Base-by-base conservation (phyloP, 108 stramenopile genomes). In the Cafeteria roenbergensis region DNA sequence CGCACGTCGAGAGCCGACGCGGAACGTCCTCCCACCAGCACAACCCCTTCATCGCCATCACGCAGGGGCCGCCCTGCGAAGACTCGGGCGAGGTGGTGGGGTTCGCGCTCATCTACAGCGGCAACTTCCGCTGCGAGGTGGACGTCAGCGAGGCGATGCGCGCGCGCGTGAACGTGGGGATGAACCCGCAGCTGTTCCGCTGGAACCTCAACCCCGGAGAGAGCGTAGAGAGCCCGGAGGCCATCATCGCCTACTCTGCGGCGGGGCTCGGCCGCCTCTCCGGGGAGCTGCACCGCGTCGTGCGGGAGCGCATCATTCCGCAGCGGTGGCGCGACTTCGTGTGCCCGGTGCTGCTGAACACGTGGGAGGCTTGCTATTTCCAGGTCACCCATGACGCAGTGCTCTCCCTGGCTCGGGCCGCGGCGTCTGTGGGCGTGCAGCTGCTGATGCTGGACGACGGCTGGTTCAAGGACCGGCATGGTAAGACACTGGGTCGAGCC, bases 361-460 rank as follows among this genome's bases (percentile, higher is more conserved):
- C 57, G 12, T 57, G 57, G 57, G 57, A 57, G 57, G 57, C 57
- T 6, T 33, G 30, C 32, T 57, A 57, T 17, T 57, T 57, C 17
- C 12, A 57, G 12, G 17, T 57, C 30, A 17, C 8, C 32, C 12
- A 8, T 17, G 57, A 8, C 12, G 6, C 30, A 8, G 17, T 57
- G 8, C 32, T 57, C 30, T 6, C 6, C 12, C 57, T 57, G 53
- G 48, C 48, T 58, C 20, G 21, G 30, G 21, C 56, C 33, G 67
- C 67, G 35, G 56, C 8, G 24, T 2, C 4, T 14, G 31, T 68
- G 26, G 67, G 55, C 4, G 21, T 58, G 14, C 12, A 68, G 32
- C 35, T 68, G 54, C 20, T 68, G 9, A 55, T 68, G 21, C 17
- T 68, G 22, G 67, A 68, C 57, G 67, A 68, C 30, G 67, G 67